Conservation (phyloP, 495 filamentous ascomycete genomes). For the Neurospora pannonica region DNA sequence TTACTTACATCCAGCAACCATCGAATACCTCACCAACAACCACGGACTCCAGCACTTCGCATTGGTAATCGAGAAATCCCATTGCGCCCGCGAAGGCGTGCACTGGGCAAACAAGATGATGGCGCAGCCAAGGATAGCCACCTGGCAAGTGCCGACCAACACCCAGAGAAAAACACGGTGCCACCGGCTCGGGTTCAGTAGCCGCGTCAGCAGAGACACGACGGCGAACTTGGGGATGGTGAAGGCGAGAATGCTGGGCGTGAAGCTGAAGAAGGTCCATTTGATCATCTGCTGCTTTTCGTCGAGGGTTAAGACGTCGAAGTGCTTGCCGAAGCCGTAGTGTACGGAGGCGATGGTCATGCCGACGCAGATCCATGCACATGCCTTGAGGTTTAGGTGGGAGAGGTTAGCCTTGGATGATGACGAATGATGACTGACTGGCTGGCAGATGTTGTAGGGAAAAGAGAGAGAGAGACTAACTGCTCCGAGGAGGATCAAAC, state of each 20-base stretch:
- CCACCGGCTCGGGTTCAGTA: slow-evolving; percentile 9
- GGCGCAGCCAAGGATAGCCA: slow-evolving; percentile 12
- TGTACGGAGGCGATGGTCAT: not conserved
- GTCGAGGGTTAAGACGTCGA: not conserved
- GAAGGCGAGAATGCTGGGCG: slow-evolving; percentile 16
- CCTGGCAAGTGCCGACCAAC: slow-evolving; percentile 18
- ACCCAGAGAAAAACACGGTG: slow-evolving; percentile 15
- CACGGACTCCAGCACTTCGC: slow-evolving; percentile 21
- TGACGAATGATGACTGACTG: not conserved
- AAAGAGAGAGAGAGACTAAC: slow-evolving; percentile 3
- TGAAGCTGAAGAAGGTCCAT: slow-evolving; percentile 16
- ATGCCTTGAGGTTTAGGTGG: not conserved
- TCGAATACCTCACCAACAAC: slow-evolving; percentile 33
- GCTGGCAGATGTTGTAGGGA: not conserved
- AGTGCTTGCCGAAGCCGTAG: slow-evolving; percentile 12
- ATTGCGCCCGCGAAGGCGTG: slow-evolving; percentile 13
- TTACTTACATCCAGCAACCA: slow-evolving; percentile 30
- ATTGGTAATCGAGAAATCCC: slow-evolving; percentile 5
- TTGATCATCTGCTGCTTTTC: not conserved
- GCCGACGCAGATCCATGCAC: slow-evolving; percentile 1
- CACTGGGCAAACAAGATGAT: slow-evolving; percentile 19
- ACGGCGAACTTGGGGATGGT: slow-evolving; percentile 19
- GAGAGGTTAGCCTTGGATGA: not conserved
- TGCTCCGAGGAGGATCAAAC: slow-evolving; percentile 9
- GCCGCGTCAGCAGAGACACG: slow-evolving; percentile 13